Percentiles rank a stretch among this genome's conserved stretches.
phyloP scores from a whole-genome alignment of 1,284 basidiomycete species.

The Xerocomus nothofagi region DNA sequence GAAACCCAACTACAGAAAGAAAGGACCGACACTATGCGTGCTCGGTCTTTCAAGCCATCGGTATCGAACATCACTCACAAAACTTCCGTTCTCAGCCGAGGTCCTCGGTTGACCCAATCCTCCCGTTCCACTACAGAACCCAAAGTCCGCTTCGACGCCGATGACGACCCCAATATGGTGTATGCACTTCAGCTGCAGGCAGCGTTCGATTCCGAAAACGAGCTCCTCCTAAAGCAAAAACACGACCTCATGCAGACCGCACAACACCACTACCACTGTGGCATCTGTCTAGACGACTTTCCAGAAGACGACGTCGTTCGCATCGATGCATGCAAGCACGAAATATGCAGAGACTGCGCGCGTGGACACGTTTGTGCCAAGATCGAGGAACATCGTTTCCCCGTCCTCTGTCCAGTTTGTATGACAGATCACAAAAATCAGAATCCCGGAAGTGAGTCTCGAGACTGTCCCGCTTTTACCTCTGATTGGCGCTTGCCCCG shows the following conservation, averaged over 20 bases:
- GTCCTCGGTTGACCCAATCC: neutral
- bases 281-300: constrained; percentile 54
- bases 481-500: neutral
- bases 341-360: constrained; percentile 57
- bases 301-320: constrained; percentile 47
- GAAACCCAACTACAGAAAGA: constrained; percentile 25
- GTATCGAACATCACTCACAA: neutral
- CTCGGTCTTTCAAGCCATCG: constrained; percentile 4
- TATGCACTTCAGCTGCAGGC: constrained; percentile 43
- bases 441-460: constrained; percentile 42
- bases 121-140: neutral
- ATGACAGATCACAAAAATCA: constrained; percentile 33
- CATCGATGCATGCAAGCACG: constrained; percentile 50
- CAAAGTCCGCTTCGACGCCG: neutral
- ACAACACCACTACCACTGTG: constrained; percentile 49
- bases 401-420: constrained; percentile 61
- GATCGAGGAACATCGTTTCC: constrained; percentile 53
- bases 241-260: constrained; percentile 30
- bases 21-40: constrained; percentile 5
- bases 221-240: constrained; percentile 38
- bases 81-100: neutral
- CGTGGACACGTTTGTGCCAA: constrained; percentile 45
- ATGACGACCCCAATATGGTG: constrained; percentile 12
- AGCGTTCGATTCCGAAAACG: constrained; percentile 48
- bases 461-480: neutral